Base-by-base conservation (phyloP, 192 early-diverging fungal species). In the Funneliformis mosseae region DNA sequence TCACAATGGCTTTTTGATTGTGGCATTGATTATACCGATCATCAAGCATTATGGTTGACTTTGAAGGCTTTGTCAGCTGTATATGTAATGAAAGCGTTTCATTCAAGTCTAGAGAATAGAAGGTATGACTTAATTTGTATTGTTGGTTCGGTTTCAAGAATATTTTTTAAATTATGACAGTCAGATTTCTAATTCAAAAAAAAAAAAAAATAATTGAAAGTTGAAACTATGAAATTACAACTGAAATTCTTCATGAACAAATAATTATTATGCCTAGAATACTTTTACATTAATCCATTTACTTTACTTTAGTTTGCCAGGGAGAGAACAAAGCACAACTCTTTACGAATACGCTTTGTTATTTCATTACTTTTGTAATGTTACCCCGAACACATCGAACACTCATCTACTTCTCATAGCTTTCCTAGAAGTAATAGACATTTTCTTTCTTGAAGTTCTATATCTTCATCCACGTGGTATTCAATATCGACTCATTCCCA, bases 261-360 rank as follows among this genome's bases (percentile, higher is more conserved):
- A 70, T 70, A 11, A 8, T 14, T 14, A n/a, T 70, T 8, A 70
- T n/a, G 1, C n/a, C 7, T 70, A 43, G 4, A 41, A 42, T 41
- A 41, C 21, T 42, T 70, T 21, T 41, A n/a, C 33, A 69, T 69
- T 69, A 42, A 1, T 55, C 16, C 12, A 74, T 74, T 50, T 25
- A 12, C 18, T 43, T 76, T 76, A 71, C 18, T 43, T 76, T 76
- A 71, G 68, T 71, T 78, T 78, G 67, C 76, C 81, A 18, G 76
- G 68, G 25, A 50, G 64, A 61, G 87, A 88, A 46, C 85, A 86
- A 46, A 80, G 85, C 25, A 81, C 78, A 45, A 86, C 78, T 28
- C 83, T 88, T 71, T 83, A 86, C 28, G 87, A 88, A 60, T 88
- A 85, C 83, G 84, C 87, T 16, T 78, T 88, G 23, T 48, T 86